These are phyloP conservation scores for Marasmius tenuissimus DNA, from an alignment of 1,284 basidiomycete species.

Conservation along the genomic window DNA sequence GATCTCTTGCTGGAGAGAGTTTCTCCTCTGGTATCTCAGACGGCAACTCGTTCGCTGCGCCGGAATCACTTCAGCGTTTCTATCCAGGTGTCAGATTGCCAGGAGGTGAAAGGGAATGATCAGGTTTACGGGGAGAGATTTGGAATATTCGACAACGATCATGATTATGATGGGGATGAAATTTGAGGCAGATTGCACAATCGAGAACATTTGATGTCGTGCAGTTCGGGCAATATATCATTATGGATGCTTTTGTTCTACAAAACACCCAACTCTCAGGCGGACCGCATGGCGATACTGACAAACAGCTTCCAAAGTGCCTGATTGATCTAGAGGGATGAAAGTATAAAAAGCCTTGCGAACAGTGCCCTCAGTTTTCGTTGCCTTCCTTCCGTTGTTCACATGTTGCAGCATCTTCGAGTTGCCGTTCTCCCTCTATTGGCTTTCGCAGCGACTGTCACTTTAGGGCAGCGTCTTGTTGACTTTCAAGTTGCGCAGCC, in stretches of 20 bases:
- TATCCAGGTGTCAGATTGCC: neutral
- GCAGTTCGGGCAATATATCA: no score
- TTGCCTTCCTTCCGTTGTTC: neutral
- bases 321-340: neutral
- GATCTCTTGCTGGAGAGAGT: conserved; percentile 43
- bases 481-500: conserved; percentile 60
- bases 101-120: no score
- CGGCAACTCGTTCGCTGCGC: neutral
- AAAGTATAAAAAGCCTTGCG: neutral
- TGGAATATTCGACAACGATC: no score
- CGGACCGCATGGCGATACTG: neutral
- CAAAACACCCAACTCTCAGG: no score
- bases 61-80: neutral
- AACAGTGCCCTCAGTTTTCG: neutral
- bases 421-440: neutral
- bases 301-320: neutral
- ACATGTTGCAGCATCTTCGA: neutral
- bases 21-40: neutral
- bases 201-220: no score
- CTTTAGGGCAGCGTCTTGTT: conserved; percentile 1
- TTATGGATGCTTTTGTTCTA: no score
- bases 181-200: no score
- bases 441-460: neutral
- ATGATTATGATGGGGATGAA: no score
- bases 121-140: no score